Evolutionary conservation across 2,329 filamentous ascomycete species (phyloP), one percentile per base, ranked within the genome.

Genomic region (Dactylellina cionopaga): DNA sequence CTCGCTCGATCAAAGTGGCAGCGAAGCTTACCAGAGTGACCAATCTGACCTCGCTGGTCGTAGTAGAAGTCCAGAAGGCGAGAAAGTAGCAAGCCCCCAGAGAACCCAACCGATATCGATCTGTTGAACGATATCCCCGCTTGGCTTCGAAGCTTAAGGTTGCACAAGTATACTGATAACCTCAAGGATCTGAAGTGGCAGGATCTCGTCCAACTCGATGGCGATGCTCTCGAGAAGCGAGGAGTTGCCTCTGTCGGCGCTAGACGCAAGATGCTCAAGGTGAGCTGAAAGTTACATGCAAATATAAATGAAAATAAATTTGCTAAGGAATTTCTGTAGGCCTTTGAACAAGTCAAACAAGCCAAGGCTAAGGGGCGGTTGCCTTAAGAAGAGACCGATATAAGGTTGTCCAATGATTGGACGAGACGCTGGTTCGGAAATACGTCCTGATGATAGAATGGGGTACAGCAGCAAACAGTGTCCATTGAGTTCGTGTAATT

Each of bases 161-260:
- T 99, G 78, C 95, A 99, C 85, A 99, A 99, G 84, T 99, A 99
- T 82, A 99, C 95, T 7, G 95, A 99, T 77, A 96, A 98, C 77
- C 83, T 99, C 75, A 99, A 98, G 83, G 94, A 98, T 79, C 88
- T 98, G 84, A 92, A 95, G 78, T 99, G 95, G 95, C 91, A 90
- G 25, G 95, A 99, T 59, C 83, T 99, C 77, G 84, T 99, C 71
- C 91, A 95, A 80, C 84, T 99, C 76, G 92, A 97, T 78, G 95
- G 99, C 77, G 93, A 93, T 79, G 93, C 92, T 52, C 84, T 99
- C 75, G 94, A 98, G 82, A 91, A 92, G 24, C 90, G 92, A 58
- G 95, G 95, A 52, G 95, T 99, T 29, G 97, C 96, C 80, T 95
- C 95, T 59, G 86, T 98, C 63, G 95, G 95, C 77, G 95, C 95